Base-by-base conservation (phyloP, 352 stramenopile species). In the Globisporangium camurandrum region DNA sequence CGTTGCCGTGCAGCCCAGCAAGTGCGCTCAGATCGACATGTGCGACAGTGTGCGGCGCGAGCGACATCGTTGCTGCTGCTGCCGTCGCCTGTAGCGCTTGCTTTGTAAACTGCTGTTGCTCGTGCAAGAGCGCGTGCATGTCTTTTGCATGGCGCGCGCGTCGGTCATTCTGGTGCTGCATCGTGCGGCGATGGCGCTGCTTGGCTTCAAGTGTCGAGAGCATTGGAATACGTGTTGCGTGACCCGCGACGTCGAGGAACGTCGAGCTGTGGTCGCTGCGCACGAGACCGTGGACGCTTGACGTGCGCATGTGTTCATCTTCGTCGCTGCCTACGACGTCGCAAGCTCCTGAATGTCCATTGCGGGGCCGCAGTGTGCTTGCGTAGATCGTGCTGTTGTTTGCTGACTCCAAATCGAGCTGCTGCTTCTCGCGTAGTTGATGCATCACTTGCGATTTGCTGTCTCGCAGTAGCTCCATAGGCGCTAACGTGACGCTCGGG, bases 51-150 rank as follows among this genome's bases (percentile, higher is more conserved):
- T 49, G 46, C 3, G 11, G 23, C 8, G n/a, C 31, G 16, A n/a
- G 38, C 6, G 28, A 37, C n/a, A 39, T 12, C 33, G 12, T 4
- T 19, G 33, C 12, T 11, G 49, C n/a, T 9, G 27, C 31, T 2
- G 31, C 0, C 17, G 53, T 31, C 16, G 12, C 1, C 6, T 48
- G 30, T 10, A 53, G 66, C 17, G 49, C 61, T 23, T 12, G 60
- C 20, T 36, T 69, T 47, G 65, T 75, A 22, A 56, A 19, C 19
- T 41, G 27, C 28, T 71, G 49, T 28, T 78, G 68, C 5, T 67
- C 30, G 16, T 61, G 53, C 27, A 78, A 42, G 24, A 66, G 33
- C 23, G 41, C 33, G 7, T 54, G 39, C 39, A 75, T 33, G 23
- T 73, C 46, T 33, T 73, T 43, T 9, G 45, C 61, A 39, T 48